Evolutionary conservation across 164 flowering plant genomes (phyloP).

Genomic region (Taxillus chinensis): DNA sequence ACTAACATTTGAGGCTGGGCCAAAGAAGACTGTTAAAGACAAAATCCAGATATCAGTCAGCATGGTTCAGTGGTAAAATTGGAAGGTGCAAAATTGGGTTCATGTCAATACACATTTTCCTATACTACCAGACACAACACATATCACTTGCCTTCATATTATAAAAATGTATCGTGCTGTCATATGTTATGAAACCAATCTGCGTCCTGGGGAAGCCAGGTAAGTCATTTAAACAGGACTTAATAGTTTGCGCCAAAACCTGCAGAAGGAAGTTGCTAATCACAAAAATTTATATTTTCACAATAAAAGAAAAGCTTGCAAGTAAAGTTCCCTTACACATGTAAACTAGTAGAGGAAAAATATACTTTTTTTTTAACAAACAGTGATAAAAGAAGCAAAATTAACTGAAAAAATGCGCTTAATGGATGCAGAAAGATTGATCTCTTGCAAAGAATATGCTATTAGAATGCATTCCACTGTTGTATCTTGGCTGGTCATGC

Average conservation of each 20-base stretch:
- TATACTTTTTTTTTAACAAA: too few species aligned
- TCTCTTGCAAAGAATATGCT: not conserved
- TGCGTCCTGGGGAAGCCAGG: slow-evolving; percentile 93
- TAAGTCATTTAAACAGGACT: slow-evolving; percentile 73
- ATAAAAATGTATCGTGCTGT: slow-evolving; percentile 91
- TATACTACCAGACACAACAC: not conserved
- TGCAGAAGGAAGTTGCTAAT: slow-evolving; percentile 20
- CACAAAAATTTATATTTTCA: not conserved
- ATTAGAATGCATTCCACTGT: not conserved
- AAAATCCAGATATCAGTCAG: slow-evolving; percentile 11
- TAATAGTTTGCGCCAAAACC: slow-evolving; percentile 86
- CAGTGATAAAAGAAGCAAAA: too few species aligned
- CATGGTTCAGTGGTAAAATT: not conserved
- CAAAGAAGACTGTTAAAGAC: slow-evolving; percentile 70
- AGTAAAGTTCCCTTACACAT: not conserved
- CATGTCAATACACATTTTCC: not conserved
- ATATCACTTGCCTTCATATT: slow-evolving; percentile 76
- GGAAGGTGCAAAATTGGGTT: not conserved
- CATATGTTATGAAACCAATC: slow-evolving; percentile 93
- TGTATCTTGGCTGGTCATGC: too few species aligned
- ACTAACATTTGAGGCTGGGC: slow-evolving; percentile 99
- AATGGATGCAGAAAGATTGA: too few species aligned
- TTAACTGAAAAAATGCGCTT: too few species aligned
- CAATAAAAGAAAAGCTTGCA: not conserved
- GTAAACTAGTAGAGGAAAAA: not conserved